Conservation (phyloP, 495 filamentous ascomycete species). For the Filosporella fistucella region DNA sequence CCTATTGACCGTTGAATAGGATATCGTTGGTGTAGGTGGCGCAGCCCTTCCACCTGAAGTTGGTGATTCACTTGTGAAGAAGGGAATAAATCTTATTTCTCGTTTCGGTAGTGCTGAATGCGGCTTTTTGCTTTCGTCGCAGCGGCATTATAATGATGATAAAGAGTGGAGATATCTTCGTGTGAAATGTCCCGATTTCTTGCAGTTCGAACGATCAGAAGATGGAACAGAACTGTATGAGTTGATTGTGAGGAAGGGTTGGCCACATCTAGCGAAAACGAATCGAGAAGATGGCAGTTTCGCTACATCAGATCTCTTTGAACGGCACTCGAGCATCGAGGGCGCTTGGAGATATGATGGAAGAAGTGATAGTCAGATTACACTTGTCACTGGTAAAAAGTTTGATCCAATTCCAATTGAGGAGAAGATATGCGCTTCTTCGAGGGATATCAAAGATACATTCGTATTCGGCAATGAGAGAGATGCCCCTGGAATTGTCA, state of each 20-base stretch:
- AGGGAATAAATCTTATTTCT: conserved; percentile 46
- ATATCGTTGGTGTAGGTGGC: conserved; percentile 54
- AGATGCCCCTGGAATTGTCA: conserved; percentile 35
- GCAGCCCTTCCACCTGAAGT: conserved; percentile 42
- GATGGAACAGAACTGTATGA: conserved; percentile 46
- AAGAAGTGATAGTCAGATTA: conserved; percentile 55
- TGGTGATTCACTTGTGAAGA: conserved; percentile 39
- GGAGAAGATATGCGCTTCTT: conserved; percentile 32
- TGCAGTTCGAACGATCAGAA: conserved; percentile 50
- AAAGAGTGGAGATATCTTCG: conserved; percentile 67
- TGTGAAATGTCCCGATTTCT: conserved; percentile 7
- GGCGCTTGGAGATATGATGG: conserved; percentile 57
- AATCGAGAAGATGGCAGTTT: conserved; percentile 54
- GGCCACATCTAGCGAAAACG: conserved; percentile 59
- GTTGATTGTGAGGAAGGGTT: conserved; percentile 50
- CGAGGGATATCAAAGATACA: conserved; percentile 31
- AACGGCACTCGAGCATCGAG: conserved; percentile 42
- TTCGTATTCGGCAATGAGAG: conserved; percentile 43
- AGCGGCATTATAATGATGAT: conserved; percentile 46
- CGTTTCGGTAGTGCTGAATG: conserved; percentile 56
- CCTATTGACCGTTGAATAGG: no score
- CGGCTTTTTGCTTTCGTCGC: conserved; percentile 48
- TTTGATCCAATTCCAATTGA: conserved; percentile 63
- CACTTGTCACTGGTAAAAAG: conserved; percentile 63
- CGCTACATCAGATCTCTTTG: conserved; percentile 58